Percentiles rank a stretch among this genome's conserved stretches.
These are phyloP conservation scores for Toxicodendron radicans DNA, from an alignment of 345 rosid species.

Conservation along the genomic window DNA sequence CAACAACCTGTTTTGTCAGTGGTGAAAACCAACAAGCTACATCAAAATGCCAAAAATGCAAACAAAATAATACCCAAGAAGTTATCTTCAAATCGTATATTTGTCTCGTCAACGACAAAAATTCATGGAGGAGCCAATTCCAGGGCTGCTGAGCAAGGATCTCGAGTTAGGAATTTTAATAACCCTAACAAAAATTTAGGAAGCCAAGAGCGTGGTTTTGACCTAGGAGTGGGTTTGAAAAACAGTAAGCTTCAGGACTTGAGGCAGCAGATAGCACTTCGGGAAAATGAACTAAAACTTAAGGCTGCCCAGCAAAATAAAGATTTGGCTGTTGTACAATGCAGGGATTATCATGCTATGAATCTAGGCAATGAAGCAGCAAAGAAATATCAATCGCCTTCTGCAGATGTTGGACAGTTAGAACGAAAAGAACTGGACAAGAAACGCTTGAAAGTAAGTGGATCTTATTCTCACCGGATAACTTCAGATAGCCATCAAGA, in stretches of 20 bases:
- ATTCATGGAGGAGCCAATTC: constrained; percentile 41
- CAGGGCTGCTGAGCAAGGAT: constrained; percentile 39
- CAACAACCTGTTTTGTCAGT: constrained; percentile 32
- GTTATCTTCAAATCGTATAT: constrained; percentile 42
- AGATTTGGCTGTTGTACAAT: constrained; percentile 41
- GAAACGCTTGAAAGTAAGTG: constrained; percentile 59
- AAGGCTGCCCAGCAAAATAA: constrained; percentile 63
- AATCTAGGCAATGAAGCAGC: constrained; percentile 31
- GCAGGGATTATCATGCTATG: constrained; percentile 21
- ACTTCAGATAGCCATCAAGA: constrained; percentile 31
- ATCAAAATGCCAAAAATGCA: constrained; percentile 31
- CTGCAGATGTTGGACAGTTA: constrained; percentile 36
- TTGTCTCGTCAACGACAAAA: constrained; percentile 35
- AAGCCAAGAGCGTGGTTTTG: constrained; percentile 45
- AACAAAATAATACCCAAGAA: constrained; percentile 44
- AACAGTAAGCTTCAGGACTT: constrained; percentile 64
- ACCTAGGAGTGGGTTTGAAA: constrained; percentile 42
- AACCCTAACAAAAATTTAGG: constrained; percentile 36
- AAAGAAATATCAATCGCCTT: constrained; percentile 38
- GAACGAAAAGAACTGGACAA: constrained; percentile 59
- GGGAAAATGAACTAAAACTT: constrained; percentile 79
- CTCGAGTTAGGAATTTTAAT: constrained; percentile 38
- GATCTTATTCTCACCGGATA: constrained; percentile 36
- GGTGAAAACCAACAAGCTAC: constrained; percentile 34
- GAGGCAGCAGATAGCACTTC: constrained; percentile 88